Base-by-base conservation (phyloP, 2,329 filamentous ascomycete genomes). In the Exophiala dermatitidis region DNA sequence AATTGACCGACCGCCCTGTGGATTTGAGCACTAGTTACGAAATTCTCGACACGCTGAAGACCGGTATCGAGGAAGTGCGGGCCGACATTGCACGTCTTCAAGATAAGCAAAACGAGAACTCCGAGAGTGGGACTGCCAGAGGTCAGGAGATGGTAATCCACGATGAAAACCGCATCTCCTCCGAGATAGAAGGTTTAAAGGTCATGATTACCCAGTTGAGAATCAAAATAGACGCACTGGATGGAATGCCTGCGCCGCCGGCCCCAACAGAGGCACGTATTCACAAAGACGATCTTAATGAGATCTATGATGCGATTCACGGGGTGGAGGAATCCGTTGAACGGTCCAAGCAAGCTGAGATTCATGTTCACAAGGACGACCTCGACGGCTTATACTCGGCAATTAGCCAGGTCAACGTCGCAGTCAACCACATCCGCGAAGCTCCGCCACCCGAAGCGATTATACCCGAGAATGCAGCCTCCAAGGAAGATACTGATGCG, bases 11-110 rank as follows among this genome's bases (percentile, higher is more conserved):
- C 66, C 93, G 89, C 71, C 87, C 90, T 3, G 74, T 82, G 0
- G 90, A 95, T 63, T 78, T 91, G 69, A 90, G 86, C 0, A 84
- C 88, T 53, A 91, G 87, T 55, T 88, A 95, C 60, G 90, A 96
- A 69, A 90, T 96, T 48, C 76, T 96, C 1, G 88, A 95, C 55
- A 88, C 88, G 0, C 77, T 97, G 52, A 94, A 86, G 67, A 79
- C 83, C n/a, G 90, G 90, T 0, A 74, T 97, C 5, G 83, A 86
- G 41, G 79, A 78, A 37, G 77, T 97, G 10, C 83, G 84, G 49
- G 77, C 80, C 1, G 90, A 96, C 46, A 87, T 96, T 59, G 86
- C 90, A 52, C 77, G 78, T 19, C 76, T 96, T 37, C 86, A 86
- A n/a, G 81, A 85, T 28, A 66, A 68, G 26, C 68, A 69, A 38